phyloP scores from a whole-genome alignment of 345 rosid genomes.

The Populus davidiana region DNA sequence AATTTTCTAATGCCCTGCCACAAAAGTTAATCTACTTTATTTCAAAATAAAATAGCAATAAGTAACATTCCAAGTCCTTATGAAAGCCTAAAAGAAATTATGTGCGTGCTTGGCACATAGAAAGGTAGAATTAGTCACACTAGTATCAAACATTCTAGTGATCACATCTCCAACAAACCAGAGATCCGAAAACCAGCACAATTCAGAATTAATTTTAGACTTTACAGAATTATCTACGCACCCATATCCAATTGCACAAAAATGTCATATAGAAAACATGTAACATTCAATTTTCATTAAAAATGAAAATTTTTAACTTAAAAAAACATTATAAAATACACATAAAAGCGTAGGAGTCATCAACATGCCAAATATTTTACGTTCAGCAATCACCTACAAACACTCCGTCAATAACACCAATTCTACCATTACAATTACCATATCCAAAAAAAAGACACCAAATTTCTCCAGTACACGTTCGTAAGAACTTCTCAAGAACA shows the following conservation, averaged over 20 bases:
- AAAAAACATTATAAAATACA: neutral
- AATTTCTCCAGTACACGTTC: too few relatives aligned
- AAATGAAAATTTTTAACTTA: neutral
- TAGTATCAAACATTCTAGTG: neutral
- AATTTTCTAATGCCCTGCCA: neutral
- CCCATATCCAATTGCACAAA: neutral
- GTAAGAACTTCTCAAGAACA: neutral
- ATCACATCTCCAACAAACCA: neutral
- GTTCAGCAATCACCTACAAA: too few relatives aligned
- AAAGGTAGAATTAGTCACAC: too few relatives aligned
- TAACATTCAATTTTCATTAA: neutral
- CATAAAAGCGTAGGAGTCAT: neutral
- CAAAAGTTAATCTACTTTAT: neutral
- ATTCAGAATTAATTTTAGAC: neutral
- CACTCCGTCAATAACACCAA: too few relatives aligned
- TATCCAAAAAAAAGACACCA: too few relatives aligned
- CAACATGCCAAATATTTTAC: neutral
- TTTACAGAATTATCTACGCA: neutral
- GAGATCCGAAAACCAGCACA: neutral
- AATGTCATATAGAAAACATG: neutral
- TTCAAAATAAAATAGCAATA: too few relatives aligned
- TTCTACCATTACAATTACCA: too few relatives aligned
- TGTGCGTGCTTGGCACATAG: too few relatives aligned
- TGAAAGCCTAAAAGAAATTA: too few relatives aligned
- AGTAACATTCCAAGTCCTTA: too few relatives aligned